Evolutionary conservation across 1,284 basidiomycete genomes (phyloP), one percentile per base, ranked within the genome.

Genomic region (Trametes sp.): DNA sequence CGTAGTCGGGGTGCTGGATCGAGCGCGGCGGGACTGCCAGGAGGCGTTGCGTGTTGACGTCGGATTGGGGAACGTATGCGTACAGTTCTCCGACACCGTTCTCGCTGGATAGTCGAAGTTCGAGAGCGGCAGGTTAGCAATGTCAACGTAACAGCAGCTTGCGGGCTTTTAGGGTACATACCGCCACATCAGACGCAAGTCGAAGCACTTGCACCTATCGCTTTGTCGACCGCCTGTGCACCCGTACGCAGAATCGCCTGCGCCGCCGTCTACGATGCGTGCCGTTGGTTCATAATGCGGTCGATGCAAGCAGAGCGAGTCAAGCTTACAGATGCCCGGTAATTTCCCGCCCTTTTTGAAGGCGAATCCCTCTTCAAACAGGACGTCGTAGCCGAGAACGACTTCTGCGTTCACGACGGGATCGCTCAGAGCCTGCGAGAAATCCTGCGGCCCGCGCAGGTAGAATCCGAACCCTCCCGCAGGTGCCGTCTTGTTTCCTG

Each of bases 131-230:
- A 23, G 11, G 19, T 31, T n/a, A 19, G 26, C 16, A 29, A 13
- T 3, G 19, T 14, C 6, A 5, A 31, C 4, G 28, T 10, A 19
- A 1, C 19, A 8, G 28, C 14, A 13, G 9, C 3, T 23, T 26
- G 28, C 13, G 23, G 11, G 9, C 3, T 23, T 26, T 16, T 9
- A 11, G 11, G 2, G 8, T 38, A 69, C 77, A 16, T 61, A 86
- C 85, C 87, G 81, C 87, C 87, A 89, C 87, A 89, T 89, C 4
- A 85, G 77, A 1, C 87, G 77, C 8, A 88, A 65, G 67, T 87
- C 77, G 68, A 89, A 89, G 69, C 87, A 89, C 58, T 79, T 80
- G 70, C 84, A 86, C 5, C 87, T 78, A 35, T 84, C 72, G 0
- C 82, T 74, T 68, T 86, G 77, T 10, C 87, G 73, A 11, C 87